These are phyloP conservation scores for Botrytis fabae DNA, from an alignment of 2,329 filamentous ascomycete genomes.

Conservation along the genomic window DNA sequence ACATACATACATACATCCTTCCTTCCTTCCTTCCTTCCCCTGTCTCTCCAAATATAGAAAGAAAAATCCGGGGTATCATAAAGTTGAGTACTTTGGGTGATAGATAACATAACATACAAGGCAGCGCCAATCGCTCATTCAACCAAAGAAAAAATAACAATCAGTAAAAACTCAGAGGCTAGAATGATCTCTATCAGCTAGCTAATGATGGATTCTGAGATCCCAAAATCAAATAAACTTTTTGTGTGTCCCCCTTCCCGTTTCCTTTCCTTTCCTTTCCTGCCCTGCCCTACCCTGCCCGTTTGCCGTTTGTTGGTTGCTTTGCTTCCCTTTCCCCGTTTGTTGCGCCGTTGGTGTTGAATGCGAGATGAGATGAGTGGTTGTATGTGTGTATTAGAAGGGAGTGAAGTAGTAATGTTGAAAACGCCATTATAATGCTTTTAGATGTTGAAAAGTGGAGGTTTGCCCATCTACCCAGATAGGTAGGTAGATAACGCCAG, in stretches of 20 bases:
- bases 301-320: background rate
- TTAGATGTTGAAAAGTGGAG: background rate
- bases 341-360: constrained; percentile 5
- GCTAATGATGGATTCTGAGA: background rate
- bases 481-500: background rate
- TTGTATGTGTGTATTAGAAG: background rate
- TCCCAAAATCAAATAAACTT: constrained; percentile 1
- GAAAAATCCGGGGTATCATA: constrained; percentile 13
- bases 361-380: background rate
- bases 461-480: background rate
- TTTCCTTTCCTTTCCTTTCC: background rate
- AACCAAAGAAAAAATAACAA: background rate
- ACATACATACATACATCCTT: too few species aligned
- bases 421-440: constrained; percentile 6
- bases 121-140: background rate
- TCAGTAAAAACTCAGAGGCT: background rate
- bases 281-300: background rate
- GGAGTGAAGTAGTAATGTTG: background rate
- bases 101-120: background rate
- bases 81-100: background rate
- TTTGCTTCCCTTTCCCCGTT: background rate
- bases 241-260: background rate
- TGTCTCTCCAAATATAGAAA: background rate
- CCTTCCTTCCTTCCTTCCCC: background rate
- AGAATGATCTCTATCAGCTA: background rate